phyloP scores from a whole-genome alignment of 129 eudicot genomes.

The Lactuca saligna region DNA sequence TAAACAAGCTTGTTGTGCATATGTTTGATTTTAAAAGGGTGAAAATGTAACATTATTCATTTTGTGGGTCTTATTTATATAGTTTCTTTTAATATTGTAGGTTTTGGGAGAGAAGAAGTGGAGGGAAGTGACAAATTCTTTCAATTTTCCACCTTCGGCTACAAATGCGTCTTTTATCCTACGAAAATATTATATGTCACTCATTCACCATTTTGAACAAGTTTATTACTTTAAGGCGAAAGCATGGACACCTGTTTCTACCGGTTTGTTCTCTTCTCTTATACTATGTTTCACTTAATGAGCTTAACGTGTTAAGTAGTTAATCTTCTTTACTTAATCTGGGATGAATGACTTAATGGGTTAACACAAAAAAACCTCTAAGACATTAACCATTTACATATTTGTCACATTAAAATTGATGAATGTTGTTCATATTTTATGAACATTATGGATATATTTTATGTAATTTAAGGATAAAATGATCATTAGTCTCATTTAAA shows the following conservation, averaged over 20 bases:
- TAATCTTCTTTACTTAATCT: too few species aligned
- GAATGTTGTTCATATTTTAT: too few species aligned
- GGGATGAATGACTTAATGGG: too few species aligned
- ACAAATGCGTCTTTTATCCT: slow-evolving; percentile 89
- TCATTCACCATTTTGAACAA: slow-evolving; percentile 84
- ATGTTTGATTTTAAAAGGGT: neutral
- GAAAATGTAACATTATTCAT: neutral
- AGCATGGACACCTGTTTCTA: slow-evolving; percentile 60
- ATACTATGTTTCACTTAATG: neutral
- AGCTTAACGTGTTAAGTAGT: neutral
- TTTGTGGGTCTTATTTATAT: neutral
- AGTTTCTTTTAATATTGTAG: slow-evolving; percentile 35
- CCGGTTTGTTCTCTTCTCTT: slow-evolving; percentile 42
- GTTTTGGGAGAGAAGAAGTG: slow-evolving; percentile 75
- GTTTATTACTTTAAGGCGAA: slow-evolving; percentile 74
- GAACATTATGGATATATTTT: too few species aligned
- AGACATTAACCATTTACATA: neutral
- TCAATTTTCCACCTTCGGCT: slow-evolving; percentile 89
- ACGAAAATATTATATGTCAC: slow-evolving; percentile 76
- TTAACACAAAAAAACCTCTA: neutral
- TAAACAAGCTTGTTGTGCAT: slow-evolving; percentile 8
- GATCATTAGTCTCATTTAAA: neutral
- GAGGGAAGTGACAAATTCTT: slow-evolving; percentile 82
- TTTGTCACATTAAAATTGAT: neutral
- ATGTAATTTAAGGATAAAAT: neutral